Evolutionary conservation across 1,284 basidiomycete genomes (phyloP), one percentile per base, ranked within the genome.

Genomic region (Cutaneotrichosporon spelunceum): DNA sequence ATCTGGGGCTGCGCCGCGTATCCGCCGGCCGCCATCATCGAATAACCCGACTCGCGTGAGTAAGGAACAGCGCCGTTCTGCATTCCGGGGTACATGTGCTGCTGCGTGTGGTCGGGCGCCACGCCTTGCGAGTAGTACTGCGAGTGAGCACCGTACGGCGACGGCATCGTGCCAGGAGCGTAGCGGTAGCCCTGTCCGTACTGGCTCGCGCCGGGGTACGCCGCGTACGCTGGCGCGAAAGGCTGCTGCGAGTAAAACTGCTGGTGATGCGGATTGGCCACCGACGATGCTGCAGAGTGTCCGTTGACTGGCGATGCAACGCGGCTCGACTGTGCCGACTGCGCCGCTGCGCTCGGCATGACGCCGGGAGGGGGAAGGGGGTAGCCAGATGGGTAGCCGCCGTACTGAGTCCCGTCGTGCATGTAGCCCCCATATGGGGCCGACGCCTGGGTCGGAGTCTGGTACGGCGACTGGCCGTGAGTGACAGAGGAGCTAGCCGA

Each of bases 291-390:
- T n/a, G 68, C 68, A 30, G 73, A 70, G 65, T 74, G 72, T 13
- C 72, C 76, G 56, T 74, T 76, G 34, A 71, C 72, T 3, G 76
- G 76, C 16, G 76, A 78, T 8, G 76, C 72, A 3, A 75, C 76
- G 21, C 75, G 68, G 56, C 70, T 72, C 27, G 75, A 75, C 42
- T 68, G 66, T 6, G 70, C 70, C 19, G 72, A 73, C 61, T 72
- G 72, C 2, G 74, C 39, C 61, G 59, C 71, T 65, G 36, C 66
- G 39, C 39, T 57, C 58, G 75, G 63, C 53, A 64, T 63, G 44
- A 71, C 66, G 11, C 68, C 65, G 24, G 71, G 74, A 16, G 73
- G 70, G 16, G 57, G 60, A 24, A 68, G 53, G 26, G 68, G 68
- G 63, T 73, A 72, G 27, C 48, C 48, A 14, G 66, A 58, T 10